These are phyloP conservation scores for Ophiognomonia clavigignenti-juglandacearum DNA, from an alignment of 2,329 filamentous ascomycete species.

Conservation along the genomic window DNA sequence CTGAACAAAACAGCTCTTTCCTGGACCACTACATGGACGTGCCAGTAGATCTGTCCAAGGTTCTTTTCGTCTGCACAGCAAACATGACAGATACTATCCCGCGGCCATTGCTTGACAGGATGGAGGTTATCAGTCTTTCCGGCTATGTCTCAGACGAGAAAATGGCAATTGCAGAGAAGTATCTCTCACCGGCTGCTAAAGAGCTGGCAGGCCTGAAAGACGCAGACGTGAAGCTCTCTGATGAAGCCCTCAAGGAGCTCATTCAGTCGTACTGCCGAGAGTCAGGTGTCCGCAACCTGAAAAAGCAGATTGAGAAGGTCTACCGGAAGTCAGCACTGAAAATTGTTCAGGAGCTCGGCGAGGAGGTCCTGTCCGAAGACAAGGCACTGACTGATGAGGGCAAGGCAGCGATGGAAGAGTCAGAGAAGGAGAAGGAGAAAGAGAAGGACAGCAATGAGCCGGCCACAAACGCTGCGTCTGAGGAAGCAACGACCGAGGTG, in stretches of 20 bases:
- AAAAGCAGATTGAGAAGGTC: conserved; percentile 99
- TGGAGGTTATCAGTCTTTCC: conserved; percentile 95
- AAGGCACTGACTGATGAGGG: conserved; percentile 81
- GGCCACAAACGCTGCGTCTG: conserved; percentile 29
- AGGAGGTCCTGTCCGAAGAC: conserved; percentile 74
- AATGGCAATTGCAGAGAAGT: conserved; percentile 94
- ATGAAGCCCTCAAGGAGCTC: conserved; percentile 87
- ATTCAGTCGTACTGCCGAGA: conserved; percentile 99
- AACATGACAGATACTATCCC: conserved; percentile 99
- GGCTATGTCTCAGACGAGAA: conserved; percentile 98
- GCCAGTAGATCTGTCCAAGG: conserved; percentile 93
- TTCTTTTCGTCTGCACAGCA: conserved; percentile 96
- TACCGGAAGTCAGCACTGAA: conserved; percentile 96
- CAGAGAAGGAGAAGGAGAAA: conserved; percentile 55
- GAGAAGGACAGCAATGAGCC: conserved; percentile 34
- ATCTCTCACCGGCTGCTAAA: conserved; percentile 90
- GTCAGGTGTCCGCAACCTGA: conserved; percentile 92
- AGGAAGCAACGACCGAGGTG: conserved; percentile 62
- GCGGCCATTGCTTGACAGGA: conserved; percentile 85
- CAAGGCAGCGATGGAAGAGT: conserved; percentile 69
- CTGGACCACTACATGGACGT: conserved; percentile 98
- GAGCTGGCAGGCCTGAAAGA: conserved; percentile 86
- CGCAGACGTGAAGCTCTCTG: conserved; percentile 80
- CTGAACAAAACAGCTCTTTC: conserved; percentile 96
- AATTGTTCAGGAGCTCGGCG: conserved; percentile 91